Conservation (phyloP, 1,284 basidiomycete genomes). For the Moesziomyces parantarcticus region DNA sequence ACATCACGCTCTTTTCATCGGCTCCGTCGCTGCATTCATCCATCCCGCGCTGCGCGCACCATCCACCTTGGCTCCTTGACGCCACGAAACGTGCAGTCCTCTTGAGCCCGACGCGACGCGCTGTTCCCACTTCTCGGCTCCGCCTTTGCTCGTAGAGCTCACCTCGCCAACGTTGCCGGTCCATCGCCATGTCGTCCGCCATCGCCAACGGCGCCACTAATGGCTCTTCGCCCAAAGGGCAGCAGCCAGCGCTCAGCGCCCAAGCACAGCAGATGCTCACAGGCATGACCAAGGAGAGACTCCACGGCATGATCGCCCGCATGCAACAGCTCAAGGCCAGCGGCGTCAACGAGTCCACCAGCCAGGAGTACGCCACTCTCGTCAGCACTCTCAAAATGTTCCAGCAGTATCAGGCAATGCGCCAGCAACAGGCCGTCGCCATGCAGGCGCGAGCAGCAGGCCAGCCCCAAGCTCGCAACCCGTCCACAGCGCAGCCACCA, state of each 20-base stretch:
- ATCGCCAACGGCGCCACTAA: constrained; percentile 46
- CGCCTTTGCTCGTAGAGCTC: constrained; percentile 2
- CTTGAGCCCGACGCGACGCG: background rate
- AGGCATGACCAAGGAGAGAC: constrained; percentile 64
- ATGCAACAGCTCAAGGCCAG: constrained; percentile 68
- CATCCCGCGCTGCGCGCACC: too few relatives aligned
- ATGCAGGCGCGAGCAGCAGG: constrained; percentile 42
- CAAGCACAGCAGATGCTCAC: constrained; percentile 60
- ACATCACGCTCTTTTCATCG: too few relatives aligned
- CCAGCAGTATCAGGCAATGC: constrained; percentile 63
- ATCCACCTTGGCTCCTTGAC: too few relatives aligned
- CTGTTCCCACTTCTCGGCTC: background rate
- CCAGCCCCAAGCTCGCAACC: constrained; percentile 4
- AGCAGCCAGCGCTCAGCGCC: constrained; percentile 37
- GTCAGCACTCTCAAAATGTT: constrained; percentile 62
- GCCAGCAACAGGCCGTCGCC: constrained; percentile 59
- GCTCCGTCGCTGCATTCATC: too few relatives aligned
- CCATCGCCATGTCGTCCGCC: constrained; percentile 35
- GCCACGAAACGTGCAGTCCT: too few relatives aligned
- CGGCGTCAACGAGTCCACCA: constrained; percentile 67
- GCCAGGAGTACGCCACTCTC: constrained; percentile 67
- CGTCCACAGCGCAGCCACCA: constrained; percentile 16
- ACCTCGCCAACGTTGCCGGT: background rate
- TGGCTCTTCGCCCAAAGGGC: constrained; percentile 25
- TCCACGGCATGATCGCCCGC: constrained; percentile 62